Evolutionary conservation across 768 basidiomycete genomes (phyloP).

Genomic region (Naganishia vaughanmartiniae): DNA sequence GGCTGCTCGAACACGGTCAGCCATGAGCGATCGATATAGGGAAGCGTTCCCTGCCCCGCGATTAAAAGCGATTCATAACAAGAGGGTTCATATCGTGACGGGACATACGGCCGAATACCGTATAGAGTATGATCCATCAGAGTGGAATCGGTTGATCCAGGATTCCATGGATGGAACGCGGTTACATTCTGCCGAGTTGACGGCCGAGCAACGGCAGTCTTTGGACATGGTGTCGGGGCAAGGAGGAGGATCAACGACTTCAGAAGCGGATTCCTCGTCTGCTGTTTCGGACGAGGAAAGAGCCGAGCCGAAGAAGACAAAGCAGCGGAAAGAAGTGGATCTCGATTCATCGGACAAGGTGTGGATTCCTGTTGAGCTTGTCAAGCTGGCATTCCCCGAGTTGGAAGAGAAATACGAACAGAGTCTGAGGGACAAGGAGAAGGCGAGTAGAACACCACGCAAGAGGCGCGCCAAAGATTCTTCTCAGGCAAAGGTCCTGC

Average conservation of each 20-base stretch:
- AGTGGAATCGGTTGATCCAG: slow-evolving; percentile 65
- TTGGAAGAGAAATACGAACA: slow-evolving; percentile 65
- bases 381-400: slow-evolving; percentile 64
- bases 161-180: slow-evolving; percentile 67
- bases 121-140: slow-evolving; percentile 67
- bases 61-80: slow-evolving; percentile 66
- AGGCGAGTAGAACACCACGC: slow-evolving; percentile 58
- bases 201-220: slow-evolving; percentile 54
- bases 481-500: neutral
- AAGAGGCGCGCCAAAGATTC: slow-evolving; percentile 52
- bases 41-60: slow-evolving; percentile 43
- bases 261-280: slow-evolving; percentile 50
- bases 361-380: slow-evolving; percentile 82
- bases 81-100: slow-evolving; percentile 67
- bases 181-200: slow-evolving; percentile 54
- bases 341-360: slow-evolving; percentile 62
- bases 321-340: slow-evolving; percentile 51
- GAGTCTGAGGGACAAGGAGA: slow-evolving; percentile 64
- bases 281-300: slow-evolving; percentile 57
- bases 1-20: slow-evolving; percentile 31
- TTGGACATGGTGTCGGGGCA: slow-evolving; percentile 50
- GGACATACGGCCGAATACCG: slow-evolving; percentile 75
- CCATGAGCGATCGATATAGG: slow-evolving; percentile 28
- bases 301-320: slow-evolving; percentile 41
- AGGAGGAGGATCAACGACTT: slow-evolving; percentile 3